Base-by-base conservation (phyloP, 805 yeast genomes). In the Pichia kluyveri region DNA sequence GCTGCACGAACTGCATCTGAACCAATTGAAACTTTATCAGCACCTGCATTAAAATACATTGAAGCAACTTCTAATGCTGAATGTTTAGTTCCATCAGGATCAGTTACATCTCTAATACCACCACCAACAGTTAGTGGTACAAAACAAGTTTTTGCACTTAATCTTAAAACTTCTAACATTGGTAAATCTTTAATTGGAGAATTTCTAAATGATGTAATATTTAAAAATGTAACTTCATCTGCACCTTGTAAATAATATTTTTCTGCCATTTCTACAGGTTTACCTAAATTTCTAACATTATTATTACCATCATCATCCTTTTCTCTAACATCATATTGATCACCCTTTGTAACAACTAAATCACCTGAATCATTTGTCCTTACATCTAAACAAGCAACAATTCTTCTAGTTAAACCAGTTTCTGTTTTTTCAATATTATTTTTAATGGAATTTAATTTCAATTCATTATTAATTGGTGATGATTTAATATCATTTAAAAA, bases 101-200 rank as follows among this genome's bases (percentile, higher is more conserved):
- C 98, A 28, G 77, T 76, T 54, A 87, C 79, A 62, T 91, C 98
- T 55, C 86, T 82, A 54, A 93, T 93, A 42, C 99, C 99, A 49
- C 99, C 99, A 41, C 99, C 99, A 40, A 93, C 96, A 0, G 99
- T 93, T 53, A 93, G 72, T 9, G 99, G 99, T 14, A 93, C 99
- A 68, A 93, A 93, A 44, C 91, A 86, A 1, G 95, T 83, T 64
- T 84, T 83, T 12, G 96, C 95, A 0, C 97, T 86, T 51, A 71
- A 69, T 52, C 76, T 79, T 54, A 93, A 71, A 3, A 93, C 96
- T 57, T 89, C 90, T 47, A 93, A 71, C 99, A 93, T 93, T 28
- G 99, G 99, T 44, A 91, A 81, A 62, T 93, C 99, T 51, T 75
- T 79, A 42, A 91, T 66, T 3, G 99, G 99, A 32, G 95, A 88